These are phyloP conservation scores for Prunus mongolica DNA, from an alignment of 306 rosid genomes.

Conservation along the genomic window DNA sequence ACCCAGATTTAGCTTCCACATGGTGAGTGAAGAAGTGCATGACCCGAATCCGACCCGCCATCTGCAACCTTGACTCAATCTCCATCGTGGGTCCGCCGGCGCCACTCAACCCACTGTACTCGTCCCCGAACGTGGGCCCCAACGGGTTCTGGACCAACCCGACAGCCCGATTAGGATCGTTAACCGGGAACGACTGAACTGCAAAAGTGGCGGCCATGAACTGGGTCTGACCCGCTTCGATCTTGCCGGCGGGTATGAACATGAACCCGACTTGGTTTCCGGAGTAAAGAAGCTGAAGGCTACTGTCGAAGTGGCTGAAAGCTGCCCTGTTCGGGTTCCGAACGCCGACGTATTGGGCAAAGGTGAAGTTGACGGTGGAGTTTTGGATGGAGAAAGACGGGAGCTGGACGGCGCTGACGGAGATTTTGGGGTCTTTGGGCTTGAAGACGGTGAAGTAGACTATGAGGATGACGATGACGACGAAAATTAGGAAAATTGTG, in stretches of 20 bases:
- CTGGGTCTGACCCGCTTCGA: conserved; percentile 63
- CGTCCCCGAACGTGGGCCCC: conserved; percentile 31
- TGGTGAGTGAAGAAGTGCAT: conserved; percentile 77
- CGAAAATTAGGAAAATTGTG: conserved; percentile 59
- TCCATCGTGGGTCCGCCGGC: conserved; percentile 57
- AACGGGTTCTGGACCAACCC: not conserved
- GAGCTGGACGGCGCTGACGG: conserved; percentile 69
- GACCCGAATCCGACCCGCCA: conserved; percentile 77
- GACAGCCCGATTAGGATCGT: conserved; percentile 20
- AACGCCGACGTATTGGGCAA: conserved; percentile 80
- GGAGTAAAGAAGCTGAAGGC: conserved; percentile 73
- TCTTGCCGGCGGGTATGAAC: conserved; percentile 88
- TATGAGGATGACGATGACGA: conserved; percentile 45
- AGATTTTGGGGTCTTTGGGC: conserved; percentile 66
- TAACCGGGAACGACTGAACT: conserved; percentile 56
- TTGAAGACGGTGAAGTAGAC: conserved; percentile 80
- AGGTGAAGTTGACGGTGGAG: conserved; percentile 70
- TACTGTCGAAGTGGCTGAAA: conserved; percentile 80
- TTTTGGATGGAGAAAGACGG: conserved; percentile 69
- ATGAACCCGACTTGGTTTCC: conserved; percentile 80
- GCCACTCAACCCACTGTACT: conserved; percentile 13
- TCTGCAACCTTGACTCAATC: conserved; percentile 58
- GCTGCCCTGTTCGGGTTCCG: conserved; percentile 72
- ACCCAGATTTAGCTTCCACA: conserved; percentile 48
- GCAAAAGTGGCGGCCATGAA: conserved; percentile 77